These are phyloP conservation scores for Carpinus fangiana DNA, from an alignment of 306 rosid species.

Conservation along the genomic window DNA sequence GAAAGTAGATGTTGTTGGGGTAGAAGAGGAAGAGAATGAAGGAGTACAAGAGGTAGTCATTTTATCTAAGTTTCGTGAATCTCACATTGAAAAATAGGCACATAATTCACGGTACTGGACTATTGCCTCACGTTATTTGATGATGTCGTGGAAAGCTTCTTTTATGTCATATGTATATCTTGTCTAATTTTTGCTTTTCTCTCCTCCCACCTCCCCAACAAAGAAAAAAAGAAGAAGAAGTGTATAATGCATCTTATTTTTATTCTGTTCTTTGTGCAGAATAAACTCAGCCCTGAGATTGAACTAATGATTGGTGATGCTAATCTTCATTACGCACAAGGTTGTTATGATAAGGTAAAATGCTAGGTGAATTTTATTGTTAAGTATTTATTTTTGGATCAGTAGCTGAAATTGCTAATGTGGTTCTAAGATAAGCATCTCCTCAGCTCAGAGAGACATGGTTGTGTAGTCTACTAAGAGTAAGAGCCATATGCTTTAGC, in stretches of 20 bases:
- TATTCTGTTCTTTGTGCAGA: conserved; percentile 36
- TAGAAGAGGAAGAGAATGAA: conserved; percentile 1
- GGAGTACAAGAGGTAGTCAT: conserved; percentile 7
- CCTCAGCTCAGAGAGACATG: background rate
- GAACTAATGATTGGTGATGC: conserved; percentile 75
- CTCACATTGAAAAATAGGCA: background rate
- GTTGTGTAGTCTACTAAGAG: background rate
- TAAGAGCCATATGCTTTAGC: background rate
- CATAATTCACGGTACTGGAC: background rate
- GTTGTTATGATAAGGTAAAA: conserved; percentile 59
- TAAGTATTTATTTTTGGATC: conserved; percentile 1
- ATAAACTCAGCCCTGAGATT: conserved; percentile 58
- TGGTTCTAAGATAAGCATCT: background rate
- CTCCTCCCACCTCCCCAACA: background rate
- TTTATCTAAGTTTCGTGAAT: background rate
- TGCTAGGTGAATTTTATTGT: background rate
- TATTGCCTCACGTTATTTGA: background rate
- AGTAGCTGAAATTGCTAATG: conserved; percentile 5
- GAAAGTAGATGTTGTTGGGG: background rate
- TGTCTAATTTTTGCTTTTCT: background rate
- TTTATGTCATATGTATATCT: background rate
- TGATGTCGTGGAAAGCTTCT: background rate
- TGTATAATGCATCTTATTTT: background rate
- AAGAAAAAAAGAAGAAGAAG: background rate
- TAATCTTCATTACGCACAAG: conserved; percentile 57